These are phyloP conservation scores for Hemileccinum rubropunctum DNA, from an alignment of 768 basidiomycete species.

Conservation along the genomic window DNA sequence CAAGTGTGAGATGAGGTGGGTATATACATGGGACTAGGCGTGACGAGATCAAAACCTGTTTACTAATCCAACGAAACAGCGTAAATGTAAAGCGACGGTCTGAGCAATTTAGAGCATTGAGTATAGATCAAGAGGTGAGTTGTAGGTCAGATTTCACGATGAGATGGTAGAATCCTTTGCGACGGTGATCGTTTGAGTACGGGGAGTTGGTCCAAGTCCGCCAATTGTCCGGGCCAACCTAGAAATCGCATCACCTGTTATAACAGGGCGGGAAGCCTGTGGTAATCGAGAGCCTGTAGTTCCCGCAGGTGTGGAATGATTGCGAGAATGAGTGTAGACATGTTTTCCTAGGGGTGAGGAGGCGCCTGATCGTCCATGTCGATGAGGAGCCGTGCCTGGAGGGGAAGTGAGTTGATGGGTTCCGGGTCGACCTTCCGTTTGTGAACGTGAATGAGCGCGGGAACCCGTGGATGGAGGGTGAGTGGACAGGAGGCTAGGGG, in stretches of 20 bases:
- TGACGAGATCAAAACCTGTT: slow-evolving; percentile 9
- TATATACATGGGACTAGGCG: slow-evolving; percentile 21
- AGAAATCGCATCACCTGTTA: slow-evolving; percentile 71
- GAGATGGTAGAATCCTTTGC: slow-evolving; percentile 28
- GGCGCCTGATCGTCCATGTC: slow-evolving; percentile 43
- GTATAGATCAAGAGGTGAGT: slow-evolving; percentile 11
- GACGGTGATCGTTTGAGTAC: slow-evolving; percentile 24
- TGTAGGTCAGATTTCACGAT: slow-evolving; percentile 12
- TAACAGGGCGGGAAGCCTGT: slow-evolving; percentile 59
- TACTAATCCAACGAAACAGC: slow-evolving; percentile 20
- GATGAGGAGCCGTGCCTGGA: slow-evolving; percentile 20
- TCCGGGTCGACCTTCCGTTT: slow-evolving; percentile 50
- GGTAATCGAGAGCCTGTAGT: slow-evolving; percentile 37
- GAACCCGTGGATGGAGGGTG: slow-evolving; percentile 25
- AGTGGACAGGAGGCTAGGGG: slow-evolving; percentile 33
- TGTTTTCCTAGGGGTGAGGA: slow-evolving; percentile 42
- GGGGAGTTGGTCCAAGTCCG: slow-evolving; percentile 24
- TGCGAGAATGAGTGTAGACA: slow-evolving; percentile 44
- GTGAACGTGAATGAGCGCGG: slow-evolving; percentile 50
- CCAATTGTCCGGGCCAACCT: slow-evolving; percentile 63
- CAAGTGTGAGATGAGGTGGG: slow-evolving; percentile 13
- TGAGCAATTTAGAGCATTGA: slow-evolving; percentile 9
- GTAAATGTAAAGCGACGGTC: slow-evolving; percentile 11
- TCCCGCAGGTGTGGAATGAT: slow-evolving; percentile 58
- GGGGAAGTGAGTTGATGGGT: slow-evolving; percentile 31